Percentiles rank a stretch among this genome's conserved stretches.
Evolutionary conservation across 2,329 filamentous ascomycete species (phyloP).

Genomic region (Parafenestella ontariensis): DNA sequence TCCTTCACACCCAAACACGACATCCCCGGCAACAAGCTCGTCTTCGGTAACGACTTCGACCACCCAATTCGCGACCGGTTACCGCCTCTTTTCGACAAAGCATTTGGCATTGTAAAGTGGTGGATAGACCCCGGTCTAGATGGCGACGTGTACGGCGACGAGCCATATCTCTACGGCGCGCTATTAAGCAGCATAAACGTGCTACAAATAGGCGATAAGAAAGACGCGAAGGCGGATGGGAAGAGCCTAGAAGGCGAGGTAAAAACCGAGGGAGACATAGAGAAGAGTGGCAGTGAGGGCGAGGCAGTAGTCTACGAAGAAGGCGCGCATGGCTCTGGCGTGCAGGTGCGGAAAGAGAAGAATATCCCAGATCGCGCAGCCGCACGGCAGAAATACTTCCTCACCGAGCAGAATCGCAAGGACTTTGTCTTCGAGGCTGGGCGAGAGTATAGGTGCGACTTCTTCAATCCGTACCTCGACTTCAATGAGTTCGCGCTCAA

Average conservation of each 20-base stretch:
- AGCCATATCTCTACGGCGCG: conserved; percentile 85
- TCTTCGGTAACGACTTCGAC: conserved; percentile 97
- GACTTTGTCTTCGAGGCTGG: conserved; percentile 68
- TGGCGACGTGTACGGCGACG: conserved; percentile 86
- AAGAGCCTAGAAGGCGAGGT: conserved; percentile 47
- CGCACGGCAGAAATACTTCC: conserved; percentile 66
- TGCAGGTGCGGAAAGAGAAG: conserved; percentile 48
- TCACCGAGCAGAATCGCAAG: conserved; percentile 62
- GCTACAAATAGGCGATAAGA: conserved; percentile 67
- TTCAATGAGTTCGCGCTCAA: conserved; percentile 78
- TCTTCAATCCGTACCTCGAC: conserved; percentile 92
- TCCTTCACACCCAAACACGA: conserved; percentile 74
- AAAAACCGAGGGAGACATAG: conserved; percentile 57
- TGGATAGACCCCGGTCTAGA: conserved; percentile 90
- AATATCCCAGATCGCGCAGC: conserved; percentile 50
- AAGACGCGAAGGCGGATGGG: conserved; percentile 36
- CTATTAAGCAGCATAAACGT: conserved; percentile 81
- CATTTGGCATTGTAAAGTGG: conserved; percentile 86
- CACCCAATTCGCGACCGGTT: conserved; percentile 84
- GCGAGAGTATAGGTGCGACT: conserved; percentile 70
- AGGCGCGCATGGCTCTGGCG: conserved; percentile 56
- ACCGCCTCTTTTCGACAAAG: conserved; percentile 84
- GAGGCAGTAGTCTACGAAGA: conserved; percentile 64
- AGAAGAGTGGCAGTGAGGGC: conserved; percentile 59
- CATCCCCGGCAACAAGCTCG: conserved; percentile 74